Evolutionary conservation across 202 grass and related monocot genomes (phyloP).

Genomic region (Zoysia matrella): DNA sequence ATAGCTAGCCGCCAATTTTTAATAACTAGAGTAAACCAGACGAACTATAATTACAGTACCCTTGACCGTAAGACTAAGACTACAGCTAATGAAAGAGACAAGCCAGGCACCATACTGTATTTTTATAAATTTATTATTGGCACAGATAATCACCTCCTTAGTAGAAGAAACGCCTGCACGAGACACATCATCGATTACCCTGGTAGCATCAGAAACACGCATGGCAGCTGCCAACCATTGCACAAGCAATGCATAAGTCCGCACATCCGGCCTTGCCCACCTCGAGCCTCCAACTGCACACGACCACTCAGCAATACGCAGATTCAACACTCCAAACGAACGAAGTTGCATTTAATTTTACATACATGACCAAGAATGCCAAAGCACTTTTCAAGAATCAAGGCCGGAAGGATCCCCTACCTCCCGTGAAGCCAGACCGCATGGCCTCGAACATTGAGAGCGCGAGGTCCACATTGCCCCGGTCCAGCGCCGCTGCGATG

Average conservation of each 20-base stretch:
- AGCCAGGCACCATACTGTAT: background rate
- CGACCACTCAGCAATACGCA: slow-evolving; percentile 19
- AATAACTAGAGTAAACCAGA: too few relatives aligned
- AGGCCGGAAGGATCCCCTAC: slow-evolving; percentile 18
- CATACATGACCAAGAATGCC: background rate
- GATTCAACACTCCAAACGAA: slow-evolving; percentile 6
- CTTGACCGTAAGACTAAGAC: background rate
- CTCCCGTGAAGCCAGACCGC: slow-evolving; percentile 58
- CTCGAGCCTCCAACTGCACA: slow-evolving; percentile 53
- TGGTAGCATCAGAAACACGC: slow-evolving; percentile 79
- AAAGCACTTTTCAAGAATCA: background rate
- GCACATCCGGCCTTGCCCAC: slow-evolving; percentile 78
- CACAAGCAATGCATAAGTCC: slow-evolving; percentile 71
- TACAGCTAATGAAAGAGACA: background rate
- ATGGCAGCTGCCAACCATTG: slow-evolving; percentile 64
- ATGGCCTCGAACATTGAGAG: slow-evolving; percentile 77
- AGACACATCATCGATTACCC: slow-evolving; percentile 68
- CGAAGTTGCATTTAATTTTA: background rate
- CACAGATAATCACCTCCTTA: slow-evolving; percentile 58
- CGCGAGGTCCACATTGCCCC: slow-evolving; percentile 64
- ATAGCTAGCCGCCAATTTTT: too few relatives aligned
- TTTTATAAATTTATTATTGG: background rate
- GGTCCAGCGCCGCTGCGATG: slow-evolving; percentile 58
- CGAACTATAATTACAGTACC: too few relatives aligned
- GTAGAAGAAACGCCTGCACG: slow-evolving; percentile 61